Evolutionary conservation across 2,329 filamentous ascomycete species (phyloP), one percentile per base, ranked within the genome.

Genomic region (Cryphonectria parasitica): DNA sequence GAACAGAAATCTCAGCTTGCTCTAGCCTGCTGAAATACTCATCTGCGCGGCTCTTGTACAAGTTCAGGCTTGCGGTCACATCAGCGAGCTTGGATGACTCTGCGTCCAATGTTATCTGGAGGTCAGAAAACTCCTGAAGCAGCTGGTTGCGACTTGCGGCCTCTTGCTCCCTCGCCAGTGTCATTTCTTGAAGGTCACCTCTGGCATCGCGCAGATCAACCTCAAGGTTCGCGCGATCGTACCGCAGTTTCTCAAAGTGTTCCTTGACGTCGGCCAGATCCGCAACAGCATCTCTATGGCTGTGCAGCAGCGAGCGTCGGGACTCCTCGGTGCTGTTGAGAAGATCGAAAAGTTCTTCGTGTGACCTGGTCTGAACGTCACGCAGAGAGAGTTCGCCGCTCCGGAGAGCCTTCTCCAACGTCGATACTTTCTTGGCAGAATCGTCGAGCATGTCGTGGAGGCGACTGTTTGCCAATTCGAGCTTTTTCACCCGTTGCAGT

Each of bases 21-120:
- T 99, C 95, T 28, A 99, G 89, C 82, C 97, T 98, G 84, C 90
- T 92, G 82, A 98, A 99, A 81, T 99, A 98, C 79, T 98, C 95
- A 77, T 98, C 94, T 4, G 95, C 92, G 60, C 95, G 90, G 73
- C 89, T 90, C 86, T 97, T 98, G 86, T 98, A 99, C 73, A 98
- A 83, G 72, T 90, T 91, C 58, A 98, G 87, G 79, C 92, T 97
- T 3, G 94, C 92, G 10, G 89, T 90, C 61, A 97, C 90, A 79
- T 99, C 95, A 39, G 91, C 88, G 39, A 95, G 86, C 79, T 92
- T 95, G 0, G 94, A 97, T 0, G 90, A 89, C 81, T 98, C 96
- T 7, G 92, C 91, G 78, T 98, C 96, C 22, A 98, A 87, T 62
- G 94, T 90, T 75, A 98, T 97, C 77, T 98, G 96, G 64, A 98